Evolutionary conservation across 2,329 filamentous ascomycete species (phyloP).

Genomic region (Aureobasidium sp.): DNA sequence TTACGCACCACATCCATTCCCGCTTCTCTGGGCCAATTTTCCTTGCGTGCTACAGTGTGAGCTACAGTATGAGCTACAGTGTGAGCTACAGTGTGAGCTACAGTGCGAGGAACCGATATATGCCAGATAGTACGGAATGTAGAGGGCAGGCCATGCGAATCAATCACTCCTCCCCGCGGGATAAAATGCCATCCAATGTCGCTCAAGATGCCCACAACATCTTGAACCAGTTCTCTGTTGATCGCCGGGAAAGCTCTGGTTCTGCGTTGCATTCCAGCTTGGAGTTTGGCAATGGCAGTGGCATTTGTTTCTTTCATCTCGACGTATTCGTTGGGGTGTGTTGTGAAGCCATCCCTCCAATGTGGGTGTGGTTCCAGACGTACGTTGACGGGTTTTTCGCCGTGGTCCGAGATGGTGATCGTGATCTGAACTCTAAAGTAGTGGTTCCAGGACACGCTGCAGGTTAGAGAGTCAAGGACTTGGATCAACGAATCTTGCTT

Average conservation of each 20-base stretch:
- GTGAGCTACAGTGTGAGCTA: too few relatives aligned
- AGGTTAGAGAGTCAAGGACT: neutral
- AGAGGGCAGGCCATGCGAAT: too few relatives aligned
- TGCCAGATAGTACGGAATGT: too few relatives aligned
- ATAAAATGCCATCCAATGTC: neutral
- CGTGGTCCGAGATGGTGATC: neutral
- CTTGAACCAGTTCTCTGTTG: neutral
- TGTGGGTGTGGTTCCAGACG: neutral
- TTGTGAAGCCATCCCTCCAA: neutral
- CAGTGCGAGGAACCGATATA: too few relatives aligned
- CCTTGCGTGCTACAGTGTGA: too few relatives aligned
- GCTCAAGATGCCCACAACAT: neutral
- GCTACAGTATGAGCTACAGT: too few relatives aligned
- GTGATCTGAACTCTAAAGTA: neutral
- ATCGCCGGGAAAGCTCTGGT: neutral
- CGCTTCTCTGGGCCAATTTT: too few relatives aligned
- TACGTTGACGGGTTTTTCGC: neutral
- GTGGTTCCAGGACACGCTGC: neutral
- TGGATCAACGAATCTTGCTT: neutral
- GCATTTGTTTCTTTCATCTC: neutral
- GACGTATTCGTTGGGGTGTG: neutral
- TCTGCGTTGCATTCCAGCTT: neutral
- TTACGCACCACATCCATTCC: too few relatives aligned
- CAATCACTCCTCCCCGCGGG: neutral
- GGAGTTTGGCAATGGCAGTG: neutral